Percentiles rank a stretch among this genome's conserved stretches.
Evolutionary conservation across 2,329 filamentous ascomycete genomes (phyloP).

Genomic region (Trichoderma koningiopsis): DNA sequence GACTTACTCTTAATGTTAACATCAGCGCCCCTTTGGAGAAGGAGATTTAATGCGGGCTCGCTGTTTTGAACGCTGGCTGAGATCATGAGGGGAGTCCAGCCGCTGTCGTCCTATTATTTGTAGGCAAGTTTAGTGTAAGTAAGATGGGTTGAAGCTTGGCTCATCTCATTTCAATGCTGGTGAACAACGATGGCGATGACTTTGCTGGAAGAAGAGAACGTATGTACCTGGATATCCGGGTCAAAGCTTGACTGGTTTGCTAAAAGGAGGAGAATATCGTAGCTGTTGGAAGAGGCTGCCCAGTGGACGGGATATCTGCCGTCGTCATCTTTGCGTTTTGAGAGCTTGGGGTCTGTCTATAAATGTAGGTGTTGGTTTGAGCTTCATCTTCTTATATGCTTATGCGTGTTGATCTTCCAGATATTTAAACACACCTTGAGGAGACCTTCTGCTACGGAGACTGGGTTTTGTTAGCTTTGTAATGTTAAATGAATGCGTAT

Average conservation of each 20-base stretch:
- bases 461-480: slow-evolving; percentile 45
- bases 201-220: not conserved
- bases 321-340: slow-evolving; percentile 74
- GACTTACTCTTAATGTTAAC: slow-evolving; percentile 69
- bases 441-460: slow-evolving; percentile 67
- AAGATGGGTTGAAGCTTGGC: not conserved
- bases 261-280: slow-evolving; percentile 73
- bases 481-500: not conserved
- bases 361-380: not conserved
- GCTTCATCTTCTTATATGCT: not conserved
- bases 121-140: not conserved
- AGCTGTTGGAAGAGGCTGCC: slow-evolving; percentile 82
- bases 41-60: slow-evolving; percentile 66
- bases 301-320: slow-evolving; percentile 91
- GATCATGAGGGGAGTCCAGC: slow-evolving; percentile 87
- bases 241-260: slow-evolving; percentile 75
- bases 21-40: slow-evolving; percentile 71
- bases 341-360: slow-evolving; percentile 78
- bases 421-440: slow-evolving; percentile 34
- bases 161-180: not conserved
- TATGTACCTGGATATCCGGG: slow-evolving; percentile 71
- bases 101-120: slow-evolving; percentile 64
- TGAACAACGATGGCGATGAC: not conserved
- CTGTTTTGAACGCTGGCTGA: slow-evolving; percentile 72
- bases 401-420: not conserved